Percentiles rank a stretch among this genome's conserved stretches.
phyloP scores from a whole-genome alignment of 225 moss, liverwort and hornwort genomes.

The Anthoceros angustus region DNA sequence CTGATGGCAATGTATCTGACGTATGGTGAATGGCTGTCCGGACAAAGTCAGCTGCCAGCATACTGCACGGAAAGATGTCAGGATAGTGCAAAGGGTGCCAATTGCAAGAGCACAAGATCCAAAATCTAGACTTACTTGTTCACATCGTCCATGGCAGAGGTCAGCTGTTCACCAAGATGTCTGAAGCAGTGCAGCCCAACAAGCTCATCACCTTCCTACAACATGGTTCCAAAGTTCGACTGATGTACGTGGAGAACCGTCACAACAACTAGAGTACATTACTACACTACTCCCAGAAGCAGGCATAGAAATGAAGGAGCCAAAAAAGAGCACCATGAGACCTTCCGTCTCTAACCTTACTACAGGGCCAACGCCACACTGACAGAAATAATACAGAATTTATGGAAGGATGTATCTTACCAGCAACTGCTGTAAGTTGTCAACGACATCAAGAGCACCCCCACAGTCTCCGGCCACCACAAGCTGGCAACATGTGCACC shows the following conservation, averaged over 20 bases:
- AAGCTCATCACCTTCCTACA: conserved; percentile 86
- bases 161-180: conserved; percentile 64
- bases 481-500: conserved; percentile 43
- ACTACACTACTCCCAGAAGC: neutral
- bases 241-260: conserved; percentile 4
- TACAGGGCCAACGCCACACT: neutral
- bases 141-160: conserved; percentile 77
- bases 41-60: conserved; percentile 93
- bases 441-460: conserved; percentile 85
- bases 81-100: conserved; percentile 5
- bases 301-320: neutral
- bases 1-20: conserved; percentile 63
- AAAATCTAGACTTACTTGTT: conserved; percentile 42
- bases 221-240: conserved; percentile 6
- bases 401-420: conserved; percentile 25
- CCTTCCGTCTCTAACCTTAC: neutral
- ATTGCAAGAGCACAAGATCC: conserved; percentile 21
- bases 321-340: no score
- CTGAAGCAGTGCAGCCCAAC: conserved; percentile 96
- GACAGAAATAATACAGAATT: neutral
- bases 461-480: conserved; percentile 86
- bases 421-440: conserved; percentile 80
- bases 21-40: conserved; percentile 69
- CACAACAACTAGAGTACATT: neutral
- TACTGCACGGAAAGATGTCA: conserved; percentile 30